Percentiles rank a stretch among this genome's conserved stretches.
phyloP scores from a whole-genome alignment of 2,329 filamentous ascomycete species.

The Colletotrichum sp. region DNA sequence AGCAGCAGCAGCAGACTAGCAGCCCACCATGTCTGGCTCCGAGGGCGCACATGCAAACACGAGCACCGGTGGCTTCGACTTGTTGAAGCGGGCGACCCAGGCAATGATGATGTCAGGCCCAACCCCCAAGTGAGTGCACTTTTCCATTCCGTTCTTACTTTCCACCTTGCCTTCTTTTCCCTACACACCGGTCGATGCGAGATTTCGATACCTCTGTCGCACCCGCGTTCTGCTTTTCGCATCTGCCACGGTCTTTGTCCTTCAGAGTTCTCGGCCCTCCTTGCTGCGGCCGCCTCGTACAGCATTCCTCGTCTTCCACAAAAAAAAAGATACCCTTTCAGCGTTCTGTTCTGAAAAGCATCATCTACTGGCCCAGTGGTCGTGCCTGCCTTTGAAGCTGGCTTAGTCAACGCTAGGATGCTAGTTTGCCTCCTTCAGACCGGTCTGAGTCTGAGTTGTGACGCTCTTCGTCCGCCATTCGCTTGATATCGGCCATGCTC shows the following conservation, averaged over 20 bases:
- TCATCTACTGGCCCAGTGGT: background rate
- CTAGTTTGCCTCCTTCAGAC: conserved; percentile 7
- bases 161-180: conserved; percentile 16
- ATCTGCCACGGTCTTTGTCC: background rate
- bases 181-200: background rate
- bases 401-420: conserved; percentile 5
- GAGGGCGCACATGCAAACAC: conserved; percentile 44
- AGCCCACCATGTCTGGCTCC: conserved; percentile 51
- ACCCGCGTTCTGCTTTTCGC: background rate
- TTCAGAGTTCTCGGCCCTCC: background rate
- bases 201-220: background rate
- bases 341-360: background rate
- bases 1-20: conserved; percentile 28
- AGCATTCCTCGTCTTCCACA: background rate
- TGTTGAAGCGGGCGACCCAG: conserved; percentile 65
- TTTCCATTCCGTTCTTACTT: conserved; percentile 16
- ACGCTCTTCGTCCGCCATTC: background rate
- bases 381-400: background rate
- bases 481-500: background rate
- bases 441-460: background rate
- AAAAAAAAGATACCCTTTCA: background rate
- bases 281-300: background rate
- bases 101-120: conserved; percentile 65
- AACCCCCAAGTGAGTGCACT: conserved; percentile 17
- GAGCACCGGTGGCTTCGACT: conserved; percentile 55